Percentiles rank a stretch among this genome's conserved stretches.
Evolutionary conservation across 108 stramenopile genomes (phyloP).

Genomic region (Ochromonas danica): DNA sequence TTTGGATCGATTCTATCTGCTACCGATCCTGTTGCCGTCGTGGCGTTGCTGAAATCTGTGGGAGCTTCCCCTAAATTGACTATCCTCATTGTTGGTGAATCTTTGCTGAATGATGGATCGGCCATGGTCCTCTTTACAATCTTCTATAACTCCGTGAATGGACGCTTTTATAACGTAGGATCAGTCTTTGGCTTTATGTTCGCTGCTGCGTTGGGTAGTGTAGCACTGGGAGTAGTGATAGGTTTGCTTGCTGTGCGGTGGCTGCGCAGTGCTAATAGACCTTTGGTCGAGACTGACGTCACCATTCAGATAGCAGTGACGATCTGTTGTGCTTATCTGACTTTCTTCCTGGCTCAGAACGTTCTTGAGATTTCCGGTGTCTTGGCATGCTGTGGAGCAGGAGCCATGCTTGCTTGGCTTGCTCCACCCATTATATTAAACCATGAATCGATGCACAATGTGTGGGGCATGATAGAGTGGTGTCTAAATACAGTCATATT

Average conservation of each 20-base stretch:
- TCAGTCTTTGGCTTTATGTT: constrained; percentile 61
- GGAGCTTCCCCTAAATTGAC: constrained; percentile 50
- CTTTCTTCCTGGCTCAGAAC: constrained; percentile 8
- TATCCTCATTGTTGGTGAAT: constrained; percentile 61
- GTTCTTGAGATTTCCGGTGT: constrained; percentile 11
- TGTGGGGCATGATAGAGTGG: constrained; percentile 75
- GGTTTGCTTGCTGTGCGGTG: constrained; percentile 34
- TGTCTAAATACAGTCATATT: constrained; percentile 83
- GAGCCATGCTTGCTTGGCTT: constrained; percentile 23
- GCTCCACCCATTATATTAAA: constrained; percentile 37
- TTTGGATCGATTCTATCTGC: constrained; percentile 81
- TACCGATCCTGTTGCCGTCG: constrained; percentile 88
- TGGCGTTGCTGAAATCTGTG: constrained; percentile 26
- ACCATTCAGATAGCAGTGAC: constrained; percentile 30
- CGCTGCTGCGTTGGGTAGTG: constrained; percentile 70
- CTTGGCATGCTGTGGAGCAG: constrained; percentile 36
- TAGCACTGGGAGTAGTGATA: constrained; percentile 63
- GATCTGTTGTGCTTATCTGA: constrained; percentile 33
- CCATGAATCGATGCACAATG: constrained; percentile 71
- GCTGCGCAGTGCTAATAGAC: constrained; percentile 18
- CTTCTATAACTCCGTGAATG: constrained; percentile 56
- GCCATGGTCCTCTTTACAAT: constrained; percentile 85
- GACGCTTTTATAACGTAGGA: constrained; percentile 54
- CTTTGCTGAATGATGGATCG: constrained; percentile 75
- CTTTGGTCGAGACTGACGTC: constrained; percentile 6